Percentiles rank a stretch among this genome's conserved stretches.
Evolutionary conservation across 2,329 filamentous ascomycete species (phyloP).

Genomic region (Aureobasidium zeae): DNA sequence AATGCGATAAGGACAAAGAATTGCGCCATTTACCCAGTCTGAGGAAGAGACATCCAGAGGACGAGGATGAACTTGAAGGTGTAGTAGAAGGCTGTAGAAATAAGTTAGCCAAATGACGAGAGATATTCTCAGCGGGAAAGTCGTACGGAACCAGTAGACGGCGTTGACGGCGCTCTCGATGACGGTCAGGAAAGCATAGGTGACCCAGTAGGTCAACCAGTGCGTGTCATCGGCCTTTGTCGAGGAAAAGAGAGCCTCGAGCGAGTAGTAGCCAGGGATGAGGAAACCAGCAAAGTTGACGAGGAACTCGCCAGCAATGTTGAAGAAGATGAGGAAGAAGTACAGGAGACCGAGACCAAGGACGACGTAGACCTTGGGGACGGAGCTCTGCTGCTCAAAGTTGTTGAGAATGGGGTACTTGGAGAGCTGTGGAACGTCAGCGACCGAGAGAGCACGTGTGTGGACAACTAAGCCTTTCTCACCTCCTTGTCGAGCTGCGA

Average conservation of each 20-base stretch:
- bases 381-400: conserved; percentile 71
- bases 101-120: conserved; percentile 18
- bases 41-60: conserved; percentile 93
- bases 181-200: conserved; percentile 73
- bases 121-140: no score
- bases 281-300: conserved; percentile 80
- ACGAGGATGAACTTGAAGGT: conserved; percentile 98
- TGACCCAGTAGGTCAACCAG: conserved; percentile 77
- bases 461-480: conserved; percentile 28
- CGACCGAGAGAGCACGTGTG: conserved; percentile 10
- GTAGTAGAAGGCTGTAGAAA: conserved; percentile 81
- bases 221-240: conserved; percentile 72
- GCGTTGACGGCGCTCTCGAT: conserved; percentile 74
- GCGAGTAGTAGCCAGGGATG: conserved; percentile 76
- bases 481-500: conserved; percentile 77
- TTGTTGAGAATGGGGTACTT: conserved; percentile 79
- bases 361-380: conserved; percentile 78
- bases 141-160: conserved; percentile 75
- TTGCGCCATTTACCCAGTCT: conserved; percentile 65
- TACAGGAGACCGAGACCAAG: conserved; percentile 69
- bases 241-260: conserved; percentile 64
- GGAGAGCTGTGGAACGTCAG: conserved; percentile 53
- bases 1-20: conserved; percentile 18
- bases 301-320: conserved; percentile 78
- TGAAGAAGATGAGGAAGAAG: conserved; percentile 88